Evolutionary conservation across 345 rosid species (phyloP).

Genomic region (Eucalyptus fibrosa): DNA sequence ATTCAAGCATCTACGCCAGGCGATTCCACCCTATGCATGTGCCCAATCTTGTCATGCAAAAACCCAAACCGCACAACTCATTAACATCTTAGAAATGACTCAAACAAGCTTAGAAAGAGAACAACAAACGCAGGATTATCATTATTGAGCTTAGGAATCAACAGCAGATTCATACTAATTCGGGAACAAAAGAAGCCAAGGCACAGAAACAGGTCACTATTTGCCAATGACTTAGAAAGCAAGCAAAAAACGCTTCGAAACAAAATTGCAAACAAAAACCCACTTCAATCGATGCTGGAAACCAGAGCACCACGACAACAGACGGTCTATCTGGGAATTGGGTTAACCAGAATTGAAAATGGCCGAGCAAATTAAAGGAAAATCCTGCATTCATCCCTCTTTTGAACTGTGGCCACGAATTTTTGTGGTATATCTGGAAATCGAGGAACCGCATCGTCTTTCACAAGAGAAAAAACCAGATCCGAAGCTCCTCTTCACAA

Average conservation of each 20-base stretch:
- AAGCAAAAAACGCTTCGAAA: neutral
- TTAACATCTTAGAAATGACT: no score
- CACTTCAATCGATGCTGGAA: neutral
- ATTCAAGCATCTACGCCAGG: no score
- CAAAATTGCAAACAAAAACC: neutral
- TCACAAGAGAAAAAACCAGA: neutral
- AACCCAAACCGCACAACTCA: no score
- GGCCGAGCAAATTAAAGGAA: neutral
- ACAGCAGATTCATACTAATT: no score
- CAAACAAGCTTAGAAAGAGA: no score
- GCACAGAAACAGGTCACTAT: neutral
- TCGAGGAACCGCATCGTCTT: neutral
- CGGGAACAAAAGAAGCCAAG: no score
- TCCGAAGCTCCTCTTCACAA: neutral
- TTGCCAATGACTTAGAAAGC: neutral
- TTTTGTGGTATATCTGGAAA: neutral
- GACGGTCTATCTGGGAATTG: neutral
- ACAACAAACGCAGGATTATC: no score
- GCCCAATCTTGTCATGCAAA: no score
- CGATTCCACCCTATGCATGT: no score
- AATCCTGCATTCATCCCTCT: neutral
- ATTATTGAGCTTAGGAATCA: no score
- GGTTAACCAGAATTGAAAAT: neutral
- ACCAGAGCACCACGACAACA: neutral
- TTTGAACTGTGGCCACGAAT: neutral